Evolutionary conservation across 805 yeast genomes (phyloP).

Genomic region (Wickerhamiella shivajii): DNA sequence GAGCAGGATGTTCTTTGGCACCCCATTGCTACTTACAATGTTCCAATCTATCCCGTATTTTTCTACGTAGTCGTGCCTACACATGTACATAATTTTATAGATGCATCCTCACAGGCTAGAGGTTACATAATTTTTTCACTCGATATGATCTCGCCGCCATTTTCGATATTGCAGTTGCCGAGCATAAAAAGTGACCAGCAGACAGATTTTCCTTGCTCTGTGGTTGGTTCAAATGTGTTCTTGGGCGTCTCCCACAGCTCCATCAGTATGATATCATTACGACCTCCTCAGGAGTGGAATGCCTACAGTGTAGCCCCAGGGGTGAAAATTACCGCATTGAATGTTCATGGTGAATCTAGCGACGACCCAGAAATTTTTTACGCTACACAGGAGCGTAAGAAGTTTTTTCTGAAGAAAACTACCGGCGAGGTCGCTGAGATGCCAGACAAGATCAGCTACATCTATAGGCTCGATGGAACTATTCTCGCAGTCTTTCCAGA

Average conservation of each 20-base stretch:
- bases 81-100: no score
- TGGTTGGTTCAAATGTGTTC: conserved; percentile 10
- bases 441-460: conserved; percentile 6
- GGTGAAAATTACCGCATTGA: conserved; percentile 18
- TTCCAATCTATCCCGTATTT: no score
- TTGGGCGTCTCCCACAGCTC: conserved; percentile 24
- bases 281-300: conserved; percentile 24
- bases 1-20: no score
- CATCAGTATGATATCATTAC: conserved; percentile 17
- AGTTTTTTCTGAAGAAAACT: conserved; percentile 13
- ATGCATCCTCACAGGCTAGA: no score
- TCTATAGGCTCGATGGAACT: conserved; percentile 5
- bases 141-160: conserved; percentile 17
- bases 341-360: no score
- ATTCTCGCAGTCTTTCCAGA: conserved; percentile 7
- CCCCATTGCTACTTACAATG: no score
- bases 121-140: conserved; percentile 6
- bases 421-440: conserved; percentile 6
- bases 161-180: conserved; percentile 17
- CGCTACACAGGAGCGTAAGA: conserved; percentile 21
- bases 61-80: no score
- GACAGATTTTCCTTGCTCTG: conserved; percentile 4
- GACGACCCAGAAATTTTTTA: conserved; percentile 12
- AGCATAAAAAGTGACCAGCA: conserved; percentile 6
- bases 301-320: conserved; percentile 24